Conservation (phyloP, 306 rosid genomes). For the Abrus pulchellus region DNA sequence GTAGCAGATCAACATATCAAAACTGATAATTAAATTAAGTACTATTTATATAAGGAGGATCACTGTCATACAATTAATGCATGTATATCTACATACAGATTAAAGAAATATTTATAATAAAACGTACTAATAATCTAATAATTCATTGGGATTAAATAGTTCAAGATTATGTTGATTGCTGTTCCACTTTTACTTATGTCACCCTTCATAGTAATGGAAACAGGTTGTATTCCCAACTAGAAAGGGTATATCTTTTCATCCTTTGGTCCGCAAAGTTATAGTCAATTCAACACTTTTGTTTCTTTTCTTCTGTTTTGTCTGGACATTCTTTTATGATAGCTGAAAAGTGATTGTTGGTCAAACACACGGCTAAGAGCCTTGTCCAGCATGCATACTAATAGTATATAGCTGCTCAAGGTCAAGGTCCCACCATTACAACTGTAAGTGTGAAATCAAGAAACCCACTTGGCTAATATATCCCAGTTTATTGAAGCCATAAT, state of each 20-base stretch:
- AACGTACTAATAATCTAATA: not conserved
- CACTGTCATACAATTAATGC: not conserved
- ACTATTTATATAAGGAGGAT: not conserved
- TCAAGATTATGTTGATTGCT: not conserved
- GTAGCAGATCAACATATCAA: not conserved
- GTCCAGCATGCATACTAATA: not conserved
- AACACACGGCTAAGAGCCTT: constrained; percentile 21
- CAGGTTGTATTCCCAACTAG: not conserved
- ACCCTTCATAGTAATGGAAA: not conserved
- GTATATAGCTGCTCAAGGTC: constrained; percentile 17
- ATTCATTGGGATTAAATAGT: constrained; percentile 1
- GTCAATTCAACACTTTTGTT: not conserved
- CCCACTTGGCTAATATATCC: not conserved
- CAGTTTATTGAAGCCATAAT: not conserved
- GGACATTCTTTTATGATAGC: not conserved
- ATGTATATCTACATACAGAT: not conserved
- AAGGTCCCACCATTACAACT: constrained; percentile 35
- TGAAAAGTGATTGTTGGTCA: constrained; percentile 38
- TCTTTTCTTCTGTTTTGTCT: constrained; percentile 17
- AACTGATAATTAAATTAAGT: not conserved
- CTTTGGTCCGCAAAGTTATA: not conserved
- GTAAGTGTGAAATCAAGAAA: constrained; percentile 26
- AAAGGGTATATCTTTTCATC: not conserved
- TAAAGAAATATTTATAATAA: not conserved
- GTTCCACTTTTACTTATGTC: not conserved